Conservation (phyloP, 31 red algal species). For the Asparagopsis taxiformis region DNA sequence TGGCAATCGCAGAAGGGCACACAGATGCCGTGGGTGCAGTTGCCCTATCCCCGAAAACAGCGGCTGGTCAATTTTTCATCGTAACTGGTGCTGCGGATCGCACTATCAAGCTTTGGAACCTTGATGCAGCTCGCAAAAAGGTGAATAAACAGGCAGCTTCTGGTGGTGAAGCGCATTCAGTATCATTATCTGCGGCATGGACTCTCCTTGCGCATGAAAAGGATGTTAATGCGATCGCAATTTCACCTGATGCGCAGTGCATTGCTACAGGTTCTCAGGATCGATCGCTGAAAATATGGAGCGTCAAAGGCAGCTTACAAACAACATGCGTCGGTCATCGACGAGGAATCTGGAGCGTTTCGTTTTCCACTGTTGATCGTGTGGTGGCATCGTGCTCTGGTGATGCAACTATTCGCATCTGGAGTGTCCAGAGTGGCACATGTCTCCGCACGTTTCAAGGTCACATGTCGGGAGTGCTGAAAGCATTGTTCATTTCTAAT, state of each 20-base stretch:
- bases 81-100: conserved; percentile 76
- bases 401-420: conserved; percentile 71
- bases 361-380: conserved; percentile 80
- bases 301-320: conserved; percentile 21
- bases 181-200: conserved; percentile 66
- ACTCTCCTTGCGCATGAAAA: conserved; percentile 81
- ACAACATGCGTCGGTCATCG: conserved; percentile 67
- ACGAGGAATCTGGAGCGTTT: conserved; percentile 75
- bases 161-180: neutral
- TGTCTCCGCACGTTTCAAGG: conserved; percentile 75
- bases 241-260: conserved; percentile 69
- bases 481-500: conserved; percentile 43
- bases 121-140: conserved; percentile 23
- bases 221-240: conserved; percentile 84
- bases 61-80: conserved; percentile 40
- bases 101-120: conserved; percentile 81
- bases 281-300: conserved; percentile 77
- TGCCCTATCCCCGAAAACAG: conserved; percentile 40
- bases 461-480: conserved; percentile 53
- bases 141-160: neutral
- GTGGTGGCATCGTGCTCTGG: conserved; percentile 69
- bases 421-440: conserved; percentile 59
- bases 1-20: conserved; percentile 76
- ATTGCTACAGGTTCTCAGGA: conserved; percentile 85
- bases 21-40: conserved; percentile 79